phyloP scores from a whole-genome alignment of 768 basidiomycete genomes.

The Terana coerulea region DNA sequence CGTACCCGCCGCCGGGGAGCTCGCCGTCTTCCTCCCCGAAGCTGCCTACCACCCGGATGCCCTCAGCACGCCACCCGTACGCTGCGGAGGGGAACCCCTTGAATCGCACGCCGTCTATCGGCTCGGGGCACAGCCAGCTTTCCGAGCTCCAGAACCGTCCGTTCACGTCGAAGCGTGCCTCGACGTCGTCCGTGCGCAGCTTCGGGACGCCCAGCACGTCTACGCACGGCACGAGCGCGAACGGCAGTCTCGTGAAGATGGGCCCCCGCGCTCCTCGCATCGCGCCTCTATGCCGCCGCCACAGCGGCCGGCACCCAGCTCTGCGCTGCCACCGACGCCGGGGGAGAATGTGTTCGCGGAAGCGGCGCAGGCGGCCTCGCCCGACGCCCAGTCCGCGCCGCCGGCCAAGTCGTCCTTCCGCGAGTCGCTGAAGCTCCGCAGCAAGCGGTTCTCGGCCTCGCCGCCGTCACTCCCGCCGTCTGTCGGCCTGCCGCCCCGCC shows the following conservation, averaged over 20 bases:
- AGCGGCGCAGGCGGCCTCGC: constrained; percentile 21
- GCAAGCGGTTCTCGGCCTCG: constrained; percentile 32
- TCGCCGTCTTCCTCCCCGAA: constrained; percentile 27
- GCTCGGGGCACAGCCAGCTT: constrained; percentile 19
- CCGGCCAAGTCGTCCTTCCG: constrained; percentile 40
- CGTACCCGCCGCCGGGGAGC: constrained; percentile 53
- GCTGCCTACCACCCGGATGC: constrained; percentile 9
- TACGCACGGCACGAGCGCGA: neutral
- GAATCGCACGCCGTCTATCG: constrained; percentile 21
- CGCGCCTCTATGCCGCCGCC: constrained; percentile 68
- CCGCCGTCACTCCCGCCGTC: constrained; percentile 65
- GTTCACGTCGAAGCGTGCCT: constrained; percentile 26
- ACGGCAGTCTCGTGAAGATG: constrained; percentile 11
- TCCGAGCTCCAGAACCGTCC: constrained; percentile 19
- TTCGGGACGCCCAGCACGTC: constrained; percentile 21
- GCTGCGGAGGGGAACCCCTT: constrained; percentile 19
- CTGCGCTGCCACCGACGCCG: constrained; percentile 69
- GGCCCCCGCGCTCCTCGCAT: constrained; percentile 33
- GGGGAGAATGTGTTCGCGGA: constrained; percentile 14
- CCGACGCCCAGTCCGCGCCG: constrained; percentile 25
- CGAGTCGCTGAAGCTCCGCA: constrained; percentile 53
- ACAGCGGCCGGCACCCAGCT: constrained; percentile 67
- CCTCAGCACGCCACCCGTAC: constrained; percentile 23
- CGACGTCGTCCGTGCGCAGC: constrained; percentile 24
- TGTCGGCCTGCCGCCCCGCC: constrained; percentile 58